Conservation (phyloP, 2,329 filamentous ascomycete genomes). For the Cladosporium sp. region DNA sequence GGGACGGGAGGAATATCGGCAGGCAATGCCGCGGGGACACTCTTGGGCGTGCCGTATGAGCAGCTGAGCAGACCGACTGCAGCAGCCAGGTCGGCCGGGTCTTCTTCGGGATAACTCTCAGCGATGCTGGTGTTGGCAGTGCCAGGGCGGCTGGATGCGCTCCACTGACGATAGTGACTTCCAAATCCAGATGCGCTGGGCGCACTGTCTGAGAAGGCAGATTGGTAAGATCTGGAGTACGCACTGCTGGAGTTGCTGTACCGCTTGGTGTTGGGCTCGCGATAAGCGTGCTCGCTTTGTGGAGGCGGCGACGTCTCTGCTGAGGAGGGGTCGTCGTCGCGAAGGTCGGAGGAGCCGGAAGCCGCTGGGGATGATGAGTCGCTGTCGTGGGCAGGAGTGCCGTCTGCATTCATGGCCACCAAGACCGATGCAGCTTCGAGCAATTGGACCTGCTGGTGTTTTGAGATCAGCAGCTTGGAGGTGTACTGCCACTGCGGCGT, state of each 20-base stretch:
- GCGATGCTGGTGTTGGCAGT: slow-evolving; percentile 61
- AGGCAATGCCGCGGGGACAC: slow-evolving; percentile 61
- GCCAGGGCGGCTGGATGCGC: slow-evolving; percentile 66
- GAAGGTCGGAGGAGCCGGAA: slow-evolving; percentile 74
- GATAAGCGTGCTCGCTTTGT: slow-evolving; percentile 61
- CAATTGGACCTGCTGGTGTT: slow-evolving; percentile 98
- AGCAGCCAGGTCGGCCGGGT: slow-evolving; percentile 84
- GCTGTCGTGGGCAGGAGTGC: slow-evolving; percentile 67
- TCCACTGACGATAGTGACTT: slow-evolving; percentile 67
- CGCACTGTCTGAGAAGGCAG: slow-evolving; percentile 58
- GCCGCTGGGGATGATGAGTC: slow-evolving; percentile 86
- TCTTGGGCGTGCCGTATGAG: slow-evolving; percentile 80
- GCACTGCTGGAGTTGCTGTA: slow-evolving; percentile 51
- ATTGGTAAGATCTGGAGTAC: slow-evolving; percentile 78
- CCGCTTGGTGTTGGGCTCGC: slow-evolving; percentile 42
- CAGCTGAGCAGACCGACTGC: slow-evolving; percentile 88
- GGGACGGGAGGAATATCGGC: slow-evolving; percentile 84
- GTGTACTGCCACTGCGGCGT: slow-evolving; percentile 97
- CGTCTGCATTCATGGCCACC: slow-evolving; percentile 78
- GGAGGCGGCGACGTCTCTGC: slow-evolving; percentile 91
- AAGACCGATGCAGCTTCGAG: slow-evolving; percentile 96
- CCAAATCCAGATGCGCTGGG: slow-evolving; percentile 55
- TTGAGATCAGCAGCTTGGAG: slow-evolving; percentile 96
- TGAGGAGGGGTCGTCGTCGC: slow-evolving; percentile 76
- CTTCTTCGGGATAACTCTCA: slow-evolving; percentile 74